Base-by-base conservation (phyloP, 331 rosid species). In the Quercus lobata region DNA sequence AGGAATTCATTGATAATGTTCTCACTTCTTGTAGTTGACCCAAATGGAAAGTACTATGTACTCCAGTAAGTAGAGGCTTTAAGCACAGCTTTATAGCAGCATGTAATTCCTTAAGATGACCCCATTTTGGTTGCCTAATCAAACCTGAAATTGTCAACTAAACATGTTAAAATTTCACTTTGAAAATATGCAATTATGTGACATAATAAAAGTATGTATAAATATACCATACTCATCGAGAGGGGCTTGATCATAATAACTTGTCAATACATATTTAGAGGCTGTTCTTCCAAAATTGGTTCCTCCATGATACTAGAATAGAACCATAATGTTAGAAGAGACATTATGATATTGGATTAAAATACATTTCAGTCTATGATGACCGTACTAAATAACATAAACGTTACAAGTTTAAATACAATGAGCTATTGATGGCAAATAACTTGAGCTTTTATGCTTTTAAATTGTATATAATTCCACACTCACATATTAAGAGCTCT, bases 271-370 rank as follows among this genome's bases (percentile, higher is more conserved):
- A 70, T 37, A 92, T 55, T 92, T 83, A 19, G 98, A 84, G 34
- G 92, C 88, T 24, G 91, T 70, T 88, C 97, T 90, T 49, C 90
- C 96, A 1, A 94, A 92, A 82, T 91, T 92, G 84, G 97, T 94
- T 85, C 98, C 98, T 85, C 98, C 98, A 83, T 92, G 98, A 81
- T 91, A 94, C 97, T 94, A 81, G 49, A 58, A 66, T 58, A 52
- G 75, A 72, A 35, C 58, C 85, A 46, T 72, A 6, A 53, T 53
- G 49, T 71, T 2, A 25, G 22, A 14, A 68, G 70, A 24, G 7
- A 60, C 30, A 12, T 60, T 60, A 60, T 25, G 17, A 25, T 12
- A 5, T 60, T 25, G 68, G 34, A 60, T 22, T 60, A 7, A 60
- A 12, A 12, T 60, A 60, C 30, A 60, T 24, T 25, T 24, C 68